Conservation (phyloP, 2,329 filamentous ascomycete genomes). For the Fusarium longipes region DNA sequence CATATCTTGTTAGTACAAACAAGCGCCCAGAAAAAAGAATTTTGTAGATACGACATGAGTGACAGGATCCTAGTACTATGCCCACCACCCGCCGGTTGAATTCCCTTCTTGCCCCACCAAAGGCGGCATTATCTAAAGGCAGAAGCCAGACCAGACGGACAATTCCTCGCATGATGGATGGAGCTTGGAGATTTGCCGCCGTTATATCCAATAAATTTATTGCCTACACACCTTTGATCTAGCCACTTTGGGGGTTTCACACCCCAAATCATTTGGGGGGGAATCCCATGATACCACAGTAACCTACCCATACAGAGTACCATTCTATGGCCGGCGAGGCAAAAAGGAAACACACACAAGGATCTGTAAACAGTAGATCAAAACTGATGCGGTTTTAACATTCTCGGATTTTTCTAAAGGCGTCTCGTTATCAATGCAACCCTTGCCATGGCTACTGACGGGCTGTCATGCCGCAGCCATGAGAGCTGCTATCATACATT, state of each 20-base stretch:
- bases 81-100: conserved; percentile 44
- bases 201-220: conserved; percentile 12
- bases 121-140: conserved; percentile 35
- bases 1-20: neutral
- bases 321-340: conserved; percentile 13
- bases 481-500: conserved; percentile 28
- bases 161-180: conserved; percentile 19
- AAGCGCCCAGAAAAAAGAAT: neutral
- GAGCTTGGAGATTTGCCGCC: conserved; percentile 25
- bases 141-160: conserved; percentile 1
- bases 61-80: conserved; percentile 1
- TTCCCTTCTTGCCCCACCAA: conserved; percentile 40
- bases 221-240: conserved; percentile 13
- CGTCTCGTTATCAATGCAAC: conserved; percentile 39
- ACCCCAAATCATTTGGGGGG: neutral
- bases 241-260: conserved; percentile 11
- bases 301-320: conserved; percentile 8
- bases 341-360: neutral
- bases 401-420: conserved; percentile 24
- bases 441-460: conserved; percentile 27
- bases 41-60: neutral
- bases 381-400: neutral
- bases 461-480: conserved; percentile 35
- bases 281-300: conserved; percentile 33
- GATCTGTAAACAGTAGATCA: neutral